Evolutionary conservation across 441 rosid species (phyloP), one percentile per base, ranked within the genome.

Genomic region (Breynia disticha): DNA sequence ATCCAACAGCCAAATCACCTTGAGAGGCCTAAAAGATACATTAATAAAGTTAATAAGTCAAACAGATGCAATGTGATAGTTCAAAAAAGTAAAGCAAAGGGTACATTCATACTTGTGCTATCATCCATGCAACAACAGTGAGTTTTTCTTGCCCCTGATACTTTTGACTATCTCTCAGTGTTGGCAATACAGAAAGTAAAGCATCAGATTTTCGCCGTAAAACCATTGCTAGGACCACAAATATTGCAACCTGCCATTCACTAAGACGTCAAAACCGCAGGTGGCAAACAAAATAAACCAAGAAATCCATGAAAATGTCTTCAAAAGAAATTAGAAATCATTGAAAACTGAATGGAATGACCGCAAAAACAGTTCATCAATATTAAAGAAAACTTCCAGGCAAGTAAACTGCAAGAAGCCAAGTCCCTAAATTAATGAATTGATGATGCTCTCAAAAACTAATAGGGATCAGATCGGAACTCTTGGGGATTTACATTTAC

Each of bases 81-180:
- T 14, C 19, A 19, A 14, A 9, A 24, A 35, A 2, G 42, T 53
- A 7, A 53, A 53, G 1, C 11, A 11, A 51, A 2, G 57, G 47
- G 46, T 17, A 54, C 41, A 43, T 60, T 48, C 46, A 57, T 60
- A 83, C 90, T 95, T 93, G 97, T 50, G 81, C 79, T 66, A 89
- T 74, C 80, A 77, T 76, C 99, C 97, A 93, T 51, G 78, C 74
- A 49, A 64, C 60, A 50, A 89, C 75, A 0, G 80, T 83, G 67
- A 87, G 87, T 73, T 83, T 93, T 64, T 93, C 99, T 61, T 83
- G 95, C 41, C 93, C 96, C 49, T 80, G 85, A 73, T 81, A 90
- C 77, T 82, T 87, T 0, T 76, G 61, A 73, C 60, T 78, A 41
- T 84, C 95, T 70, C 81, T 79, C 68, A 89, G 32, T 50, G 63